Percentiles rank a stretch among this genome's conserved stretches.
Evolutionary conservation across 148 eudicot species (phyloP).

Genomic region (Cornus florida): DNA sequence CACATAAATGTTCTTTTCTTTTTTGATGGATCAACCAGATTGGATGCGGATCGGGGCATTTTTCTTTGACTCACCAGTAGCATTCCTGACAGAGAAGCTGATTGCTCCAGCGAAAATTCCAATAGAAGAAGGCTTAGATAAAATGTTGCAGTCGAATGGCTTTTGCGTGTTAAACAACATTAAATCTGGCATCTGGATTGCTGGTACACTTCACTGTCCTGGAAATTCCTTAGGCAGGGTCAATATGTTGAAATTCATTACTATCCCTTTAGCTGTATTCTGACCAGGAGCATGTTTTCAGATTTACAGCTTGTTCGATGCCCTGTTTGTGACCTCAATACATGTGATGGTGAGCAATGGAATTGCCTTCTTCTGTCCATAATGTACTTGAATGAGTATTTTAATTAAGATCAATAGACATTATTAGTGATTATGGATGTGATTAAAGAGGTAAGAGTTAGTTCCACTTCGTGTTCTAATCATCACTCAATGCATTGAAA

Average conservation of each 20-base stretch:
- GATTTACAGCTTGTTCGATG: slow-evolving; percentile 98
- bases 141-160: slow-evolving; percentile 51
- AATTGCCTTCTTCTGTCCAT: not conserved
- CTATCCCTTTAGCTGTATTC: not conserved
- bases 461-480: no score
- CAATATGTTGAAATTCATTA: not conserved
- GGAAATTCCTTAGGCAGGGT: not conserved
- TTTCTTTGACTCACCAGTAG: slow-evolving; percentile 61
- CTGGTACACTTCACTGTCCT: slow-evolving; percentile 46
- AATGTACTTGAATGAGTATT: not conserved
- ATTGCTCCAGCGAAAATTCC: slow-evolving; percentile 40
- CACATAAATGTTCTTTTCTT: slow-evolving; percentile 2
- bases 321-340: slow-evolving; percentile 91
- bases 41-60: slow-evolving; percentile 95
- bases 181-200: slow-evolving; percentile 93
- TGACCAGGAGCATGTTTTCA: slow-evolving; percentile 25
- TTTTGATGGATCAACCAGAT: slow-evolving; percentile 36
- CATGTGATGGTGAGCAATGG: slow-evolving; percentile 81
- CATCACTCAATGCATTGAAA: no score
- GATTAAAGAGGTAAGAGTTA: not conserved
- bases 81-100: slow-evolving; percentile 74
- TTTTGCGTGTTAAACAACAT: slow-evolving; percentile 63
- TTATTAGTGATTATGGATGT: not conserved
- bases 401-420: not conserved
- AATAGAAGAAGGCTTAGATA: slow-evolving; percentile 29